Percentiles rank a stretch among this genome's conserved stretches.
Conservation (phyloP, 352 stramenopile genomes). For the Phytopythium kandeliae region DNA sequence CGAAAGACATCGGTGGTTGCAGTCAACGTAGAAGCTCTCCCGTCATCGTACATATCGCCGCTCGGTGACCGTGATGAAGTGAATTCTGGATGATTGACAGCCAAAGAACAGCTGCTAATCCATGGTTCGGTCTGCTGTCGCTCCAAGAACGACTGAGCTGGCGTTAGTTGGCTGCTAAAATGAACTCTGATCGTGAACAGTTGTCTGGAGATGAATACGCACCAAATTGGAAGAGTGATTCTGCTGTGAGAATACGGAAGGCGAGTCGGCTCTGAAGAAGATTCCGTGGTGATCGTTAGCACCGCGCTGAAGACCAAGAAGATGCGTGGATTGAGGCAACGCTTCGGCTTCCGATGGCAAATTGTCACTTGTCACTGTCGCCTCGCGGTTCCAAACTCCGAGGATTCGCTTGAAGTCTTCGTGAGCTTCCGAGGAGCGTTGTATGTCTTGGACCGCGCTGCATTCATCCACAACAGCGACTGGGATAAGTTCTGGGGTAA, state of each 20-base stretch:
- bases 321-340: neutral
- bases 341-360: neutral
- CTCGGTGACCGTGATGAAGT: neutral
- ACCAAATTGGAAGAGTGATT: neutral
- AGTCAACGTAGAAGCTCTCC: neutral
- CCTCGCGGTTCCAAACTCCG: no score
- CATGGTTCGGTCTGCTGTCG: neutral
- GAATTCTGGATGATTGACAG: neutral
- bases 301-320: neutral
- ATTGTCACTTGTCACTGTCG: no score
- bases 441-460: no score
- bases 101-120: neutral
- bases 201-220: neutral
- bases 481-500: no score
- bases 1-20: neutral
- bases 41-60: neutral
- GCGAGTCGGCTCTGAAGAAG: neutral
- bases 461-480: no score
- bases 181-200: no score
- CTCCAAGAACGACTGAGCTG: neutral
- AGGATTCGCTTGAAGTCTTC: no score
- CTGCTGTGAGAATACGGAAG: neutral
- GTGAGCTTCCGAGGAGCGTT: no score
- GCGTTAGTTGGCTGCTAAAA: neutral
- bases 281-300: neutral